Base-by-base conservation (phyloP, 2,329 filamentous ascomycete species). In the Diaporthe sp. region DNA sequence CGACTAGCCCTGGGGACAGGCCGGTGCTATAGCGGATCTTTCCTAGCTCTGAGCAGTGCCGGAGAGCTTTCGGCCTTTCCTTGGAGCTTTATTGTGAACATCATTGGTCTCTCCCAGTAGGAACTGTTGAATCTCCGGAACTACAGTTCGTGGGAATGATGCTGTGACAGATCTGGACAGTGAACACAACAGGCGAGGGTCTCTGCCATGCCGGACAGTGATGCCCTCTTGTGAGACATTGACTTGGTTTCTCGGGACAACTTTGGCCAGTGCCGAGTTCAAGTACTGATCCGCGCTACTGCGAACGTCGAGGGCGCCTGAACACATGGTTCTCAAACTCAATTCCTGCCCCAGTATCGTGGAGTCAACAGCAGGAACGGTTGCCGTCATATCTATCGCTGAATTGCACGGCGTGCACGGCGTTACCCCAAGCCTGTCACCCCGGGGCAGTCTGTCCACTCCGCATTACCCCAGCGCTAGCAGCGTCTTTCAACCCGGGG, bases 311-410 rank as follows among this genome's bases (percentile, higher is more conserved):
- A 50, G 22, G 38, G 28, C 30, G 8, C 6, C 7, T 25, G 42
- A 13, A 6, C 0, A 7, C 1, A 1, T 50, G 45, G 12, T 15
- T 15, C 3, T 8, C 22, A 12, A 38, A 15, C 22, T 19, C 22
- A 50, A 9, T 25, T 9, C 19, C 12, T 52, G 61, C n/a, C 30
- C 22, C 30, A n/a, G 22, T 67, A 38, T 52, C 30, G 8, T 52
- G 13, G 47, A 17, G 22, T 67, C 22, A 35, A 50, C 6, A 52
- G 15, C 22, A 28, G 8, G 19, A 19, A 28, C 8, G 8, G 30
- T 25, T 33, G n/a, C 33, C 71, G 61, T 73, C 52, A 57, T 12
- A 40, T 61, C 25, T 35, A 28, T 73, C 64, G 72, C 64, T 70
- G 30, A 70, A 61, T 69, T 61, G 30, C 40, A 50, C 40, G 64